Percentiles rank a stretch among this genome's conserved stretches.
Conservation (phyloP, 495 filamentous ascomycete genomes). For the Aspergillus indologenus region DNA sequence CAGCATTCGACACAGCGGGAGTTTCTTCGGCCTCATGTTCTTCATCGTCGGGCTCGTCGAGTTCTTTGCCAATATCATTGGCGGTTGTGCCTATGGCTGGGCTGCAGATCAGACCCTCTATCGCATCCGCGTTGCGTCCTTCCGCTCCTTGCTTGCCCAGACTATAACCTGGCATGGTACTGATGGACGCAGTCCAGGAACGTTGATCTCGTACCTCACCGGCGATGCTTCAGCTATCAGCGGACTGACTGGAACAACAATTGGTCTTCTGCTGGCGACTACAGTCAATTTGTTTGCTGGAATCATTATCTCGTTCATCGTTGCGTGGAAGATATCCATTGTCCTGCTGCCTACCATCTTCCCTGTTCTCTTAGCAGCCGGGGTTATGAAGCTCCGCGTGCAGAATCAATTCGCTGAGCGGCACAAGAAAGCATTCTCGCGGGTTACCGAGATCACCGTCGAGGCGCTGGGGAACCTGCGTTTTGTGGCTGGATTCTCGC, state of each 20-base stretch:
- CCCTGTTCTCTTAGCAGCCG: slow-evolving; percentile 39
- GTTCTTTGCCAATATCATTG: slow-evolving; percentile 48
- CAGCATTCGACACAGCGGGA: slow-evolving; percentile 36
- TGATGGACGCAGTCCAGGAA: slow-evolving; percentile 40
- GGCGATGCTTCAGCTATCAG: slow-evolving; percentile 46
- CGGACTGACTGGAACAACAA: slow-evolving; percentile 44
- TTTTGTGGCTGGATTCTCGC: slow-evolving; percentile 48
- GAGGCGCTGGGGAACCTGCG: slow-evolving; percentile 52
- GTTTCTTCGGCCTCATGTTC: slow-evolving; percentile 52
- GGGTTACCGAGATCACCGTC: slow-evolving; percentile 47
- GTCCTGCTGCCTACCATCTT: slow-evolving; percentile 37
- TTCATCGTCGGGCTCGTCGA: slow-evolving; percentile 52
- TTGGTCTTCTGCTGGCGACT: slow-evolving; percentile 45
- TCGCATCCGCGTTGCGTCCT: slow-evolving; percentile 45
- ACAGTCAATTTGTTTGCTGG: slow-evolving; percentile 38
- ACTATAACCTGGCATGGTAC: slow-evolving; percentile 50
- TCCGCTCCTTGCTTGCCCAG: slow-evolving; percentile 49
- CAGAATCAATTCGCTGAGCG: slow-evolving; percentile 54
- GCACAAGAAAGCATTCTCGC: slow-evolving; percentile 52
- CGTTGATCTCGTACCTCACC: slow-evolving; percentile 46
- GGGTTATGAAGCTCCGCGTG: slow-evolving; percentile 53
- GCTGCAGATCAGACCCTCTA: slow-evolving; percentile 51
- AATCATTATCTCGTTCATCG: slow-evolving; percentile 34
- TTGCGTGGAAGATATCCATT: slow-evolving; percentile 44
- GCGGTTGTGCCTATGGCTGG: slow-evolving; percentile 48